Evolutionary conservation across 2,329 filamentous ascomycete genomes (phyloP), one percentile per base, ranked within the genome.

Genomic region (Clarireedia homoeocarpa): DNA sequence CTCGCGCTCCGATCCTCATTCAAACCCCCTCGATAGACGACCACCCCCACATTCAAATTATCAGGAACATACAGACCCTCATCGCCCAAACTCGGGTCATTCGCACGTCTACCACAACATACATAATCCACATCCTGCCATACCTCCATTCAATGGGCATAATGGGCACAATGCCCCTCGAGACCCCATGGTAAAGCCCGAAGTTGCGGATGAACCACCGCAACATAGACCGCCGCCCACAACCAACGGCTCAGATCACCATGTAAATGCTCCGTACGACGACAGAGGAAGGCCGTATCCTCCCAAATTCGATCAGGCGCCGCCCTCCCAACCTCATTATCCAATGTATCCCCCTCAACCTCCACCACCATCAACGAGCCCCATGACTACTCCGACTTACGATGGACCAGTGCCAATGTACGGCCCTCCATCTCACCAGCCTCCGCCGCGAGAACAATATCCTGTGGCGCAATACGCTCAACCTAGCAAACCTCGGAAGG

Each of bases 181-280:
- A 66, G 80, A 83, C 6, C 49, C 77, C 49, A 70, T 75, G 63
- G 75, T 83, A 69, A 84, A 84, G 71, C 73, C 79, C 62, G 81
- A 84, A 55, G 63, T 67, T 14, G 64, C 66, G 23, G 67, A 69
- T 52, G 68, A 70, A 36, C 58, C 64, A 60, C 69, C 63, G n/a
- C 69, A 71, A 38, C 71, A 79, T 59, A 61, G 66, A 48, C 65
- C 63, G 39, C 58, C 64, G 27, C 64, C 65, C 12, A 65, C 64
- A 7, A 64, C 65, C 45, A 65, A 61, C 45, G 60, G 58, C 15
- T 50, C 55, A 27, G 67, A 69, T 15, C 61, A 63, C 53, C 59
- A 62, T 62, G 57, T 63, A 42, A 66, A 62, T 38, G 45, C 58
- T 15, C 60, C 59, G 23, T 64, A 61, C 49, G 66, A 69, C 39